Evolutionary conservation across 345 rosid species (phyloP).

Genomic region (Draba incana): DNA sequence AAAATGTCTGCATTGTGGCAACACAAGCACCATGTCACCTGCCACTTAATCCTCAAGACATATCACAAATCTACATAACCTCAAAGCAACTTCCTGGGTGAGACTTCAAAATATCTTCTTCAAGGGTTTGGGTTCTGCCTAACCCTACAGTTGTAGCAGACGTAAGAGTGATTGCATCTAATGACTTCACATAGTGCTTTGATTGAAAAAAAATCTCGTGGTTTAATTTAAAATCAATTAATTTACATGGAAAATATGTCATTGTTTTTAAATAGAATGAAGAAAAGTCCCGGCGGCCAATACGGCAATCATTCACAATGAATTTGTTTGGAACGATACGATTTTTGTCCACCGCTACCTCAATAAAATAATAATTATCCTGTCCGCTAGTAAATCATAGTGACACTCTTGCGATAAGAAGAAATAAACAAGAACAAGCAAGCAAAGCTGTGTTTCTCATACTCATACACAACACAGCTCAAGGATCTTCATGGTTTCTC

Average conservation of each 20-base stretch:
- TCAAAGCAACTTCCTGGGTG: background rate
- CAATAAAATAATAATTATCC: background rate
- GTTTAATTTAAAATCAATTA: too few relatives aligned
- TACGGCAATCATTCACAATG: background rate
- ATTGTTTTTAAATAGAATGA: too few relatives aligned
- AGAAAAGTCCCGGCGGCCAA: background rate
- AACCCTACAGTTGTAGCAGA: background rate
- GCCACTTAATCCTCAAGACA: conserved; percentile 42
- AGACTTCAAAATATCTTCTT: conserved; percentile 14
- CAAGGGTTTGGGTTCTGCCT: conserved; percentile 9
- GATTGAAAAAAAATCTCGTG: too few relatives aligned
- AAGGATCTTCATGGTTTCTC: background rate
- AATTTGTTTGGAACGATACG: background rate
- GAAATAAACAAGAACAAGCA: background rate
- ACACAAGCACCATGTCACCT: conserved; percentile 48
- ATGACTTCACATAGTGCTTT: too few relatives aligned
- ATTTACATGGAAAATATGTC: too few relatives aligned
- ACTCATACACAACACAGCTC: too few relatives aligned
- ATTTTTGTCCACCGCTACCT: background rate
- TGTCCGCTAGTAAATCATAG: background rate
- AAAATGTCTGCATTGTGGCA: conserved; percentile 62
- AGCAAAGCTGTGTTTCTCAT: conserved; percentile 12
- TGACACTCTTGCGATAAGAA: background rate
- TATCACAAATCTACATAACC: conserved; percentile 35
- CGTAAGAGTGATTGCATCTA: too few relatives aligned